Conservation (phyloP, 2,329 filamentous ascomycete species). For the Clonostachys chloroleuca region DNA sequence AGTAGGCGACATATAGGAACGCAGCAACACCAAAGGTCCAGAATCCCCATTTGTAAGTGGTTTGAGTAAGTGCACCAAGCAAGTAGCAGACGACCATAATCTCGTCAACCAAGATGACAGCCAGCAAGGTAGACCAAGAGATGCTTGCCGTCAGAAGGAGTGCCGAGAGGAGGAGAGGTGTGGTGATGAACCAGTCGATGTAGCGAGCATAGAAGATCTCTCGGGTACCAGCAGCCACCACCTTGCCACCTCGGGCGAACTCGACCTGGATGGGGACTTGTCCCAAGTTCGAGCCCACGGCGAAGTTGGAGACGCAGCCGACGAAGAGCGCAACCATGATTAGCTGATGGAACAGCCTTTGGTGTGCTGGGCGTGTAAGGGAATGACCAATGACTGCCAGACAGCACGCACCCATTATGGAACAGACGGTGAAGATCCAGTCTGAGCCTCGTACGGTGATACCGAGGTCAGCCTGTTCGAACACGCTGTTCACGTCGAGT, state of each 20-base stretch:
- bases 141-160: slow-evolving; percentile 55
- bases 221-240: slow-evolving; percentile 45
- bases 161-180: slow-evolving; percentile 58
- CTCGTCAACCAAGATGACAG: slow-evolving; percentile 41
- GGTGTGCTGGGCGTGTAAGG: slow-evolving; percentile 46
- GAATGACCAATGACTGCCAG: slow-evolving; percentile 47
- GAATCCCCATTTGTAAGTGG: slow-evolving; percentile 55
- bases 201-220: slow-evolving; percentile 53
- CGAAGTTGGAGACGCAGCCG: slow-evolving; percentile 45
- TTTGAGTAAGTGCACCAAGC: slow-evolving; percentile 36
- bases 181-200: slow-evolving; percentile 53
- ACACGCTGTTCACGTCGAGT: slow-evolving; percentile 35
- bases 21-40: slow-evolving; percentile 44
- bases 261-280: slow-evolving; percentile 44
- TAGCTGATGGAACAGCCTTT: slow-evolving; percentile 52
- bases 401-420: slow-evolving; percentile 51
- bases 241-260: slow-evolving; percentile 33
- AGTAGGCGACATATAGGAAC: slow-evolving; percentile 36
- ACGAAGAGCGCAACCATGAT: slow-evolving; percentile 42
- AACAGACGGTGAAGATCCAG: slow-evolving; percentile 59
- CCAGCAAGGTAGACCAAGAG: slow-evolving; percentile 47
- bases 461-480: slow-evolving; percentile 47
- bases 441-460: slow-evolving; percentile 57
- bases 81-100: slow-evolving; percentile 41
- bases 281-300: slow-evolving; percentile 45